Evolutionary conservation across 2,329 filamentous ascomycete genomes (phyloP).

Genomic region (Penicillium hesseltinei): DNA sequence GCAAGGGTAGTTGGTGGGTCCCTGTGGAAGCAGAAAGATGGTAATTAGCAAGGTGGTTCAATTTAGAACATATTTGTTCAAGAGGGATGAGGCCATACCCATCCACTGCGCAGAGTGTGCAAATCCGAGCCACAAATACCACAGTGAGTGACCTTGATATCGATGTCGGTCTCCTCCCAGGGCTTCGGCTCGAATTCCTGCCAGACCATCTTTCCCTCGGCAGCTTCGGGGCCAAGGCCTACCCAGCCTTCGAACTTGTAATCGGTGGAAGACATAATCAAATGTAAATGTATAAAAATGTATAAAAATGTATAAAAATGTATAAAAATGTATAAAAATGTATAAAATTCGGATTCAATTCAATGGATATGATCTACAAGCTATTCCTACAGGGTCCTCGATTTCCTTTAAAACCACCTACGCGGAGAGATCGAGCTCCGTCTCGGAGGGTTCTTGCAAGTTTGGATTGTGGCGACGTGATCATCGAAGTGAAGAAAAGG

Average conservation of each 20-base stretch:
- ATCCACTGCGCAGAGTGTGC: constrained; percentile 55
- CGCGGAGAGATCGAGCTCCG: neutral
- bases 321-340: neutral
- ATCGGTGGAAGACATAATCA: constrained; percentile 33
- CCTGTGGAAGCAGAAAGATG: constrained; percentile 14
- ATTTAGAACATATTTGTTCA: neutral
- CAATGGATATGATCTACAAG: neutral
- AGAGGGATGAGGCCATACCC: constrained; percentile 23
- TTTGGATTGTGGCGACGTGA: neutral
- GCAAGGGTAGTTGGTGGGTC: constrained; percentile 41
- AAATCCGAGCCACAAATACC: constrained; percentile 64
- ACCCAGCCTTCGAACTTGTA: constrained; percentile 59
- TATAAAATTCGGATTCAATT: neutral
- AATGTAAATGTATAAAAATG: neutral
- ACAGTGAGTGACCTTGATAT: constrained; percentile 63
- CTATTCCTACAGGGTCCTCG: neutral
- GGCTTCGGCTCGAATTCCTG: constrained; percentile 60
- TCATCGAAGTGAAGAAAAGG: neutral
- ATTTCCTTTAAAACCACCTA: constrained; percentile 7
- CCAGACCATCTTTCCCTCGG: constrained; percentile 55
- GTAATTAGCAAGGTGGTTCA: neutral
- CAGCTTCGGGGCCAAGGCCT: constrained; percentile 49
- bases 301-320: neutral
- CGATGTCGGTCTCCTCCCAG: constrained; percentile 64
- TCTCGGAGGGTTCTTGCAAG: neutral